Base-by-base conservation (phyloP, 2,329 filamentous ascomycete genomes). In the Aphanoascus verrucosus region DNA sequence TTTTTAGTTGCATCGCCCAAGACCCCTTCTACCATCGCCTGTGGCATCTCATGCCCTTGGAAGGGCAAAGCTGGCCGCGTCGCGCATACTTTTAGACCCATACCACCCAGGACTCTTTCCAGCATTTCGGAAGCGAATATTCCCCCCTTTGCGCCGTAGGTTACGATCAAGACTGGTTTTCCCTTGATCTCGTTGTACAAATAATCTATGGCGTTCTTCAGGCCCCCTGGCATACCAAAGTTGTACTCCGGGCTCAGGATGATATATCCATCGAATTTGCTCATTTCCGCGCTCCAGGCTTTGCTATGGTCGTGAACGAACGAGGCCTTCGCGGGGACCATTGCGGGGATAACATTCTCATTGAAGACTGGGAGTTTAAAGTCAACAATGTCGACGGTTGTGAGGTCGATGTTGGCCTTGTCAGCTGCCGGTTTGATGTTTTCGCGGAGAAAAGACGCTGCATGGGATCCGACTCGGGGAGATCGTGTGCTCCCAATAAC, bases 141-240 rank as follows among this genome's bases (percentile, higher is more conserved):
- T 2, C 42, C 42, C 23, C 42, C 42, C 23, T 32, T 45, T 14
- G 14, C 42, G 8, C 42, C 42, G 15, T 37, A 38, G 9, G 46
- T 49, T 23, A 49, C 46, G 11, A 38, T 28, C 15, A 49, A 34
- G 15, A 49, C 46, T 8, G 19, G 46, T n/a, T 49, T 38, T 34
- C 35, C 45, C 35, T 38, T 49, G 32, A 49, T 49, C 35, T 49
- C 35, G 34, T 38, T 49, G 17, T 49, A 28, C 5, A 84, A 70
- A 60, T 80, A 83, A 62, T 83, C 81, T 53, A 84, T 72, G 5
- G 80, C 79, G 61, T 82, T 84, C 69, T 83, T 83, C 47, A 78
- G 65, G 5, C 68, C 72, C 0, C 74, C 78, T 0, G 79, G 69
- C 5, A 80, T 65, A 20, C 77, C 73, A 62, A 68, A 76, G 67